phyloP scores from a whole-genome alignment of 108 stramenopile genomes.

The Cyclotella choctawhatcheeana region DNA sequence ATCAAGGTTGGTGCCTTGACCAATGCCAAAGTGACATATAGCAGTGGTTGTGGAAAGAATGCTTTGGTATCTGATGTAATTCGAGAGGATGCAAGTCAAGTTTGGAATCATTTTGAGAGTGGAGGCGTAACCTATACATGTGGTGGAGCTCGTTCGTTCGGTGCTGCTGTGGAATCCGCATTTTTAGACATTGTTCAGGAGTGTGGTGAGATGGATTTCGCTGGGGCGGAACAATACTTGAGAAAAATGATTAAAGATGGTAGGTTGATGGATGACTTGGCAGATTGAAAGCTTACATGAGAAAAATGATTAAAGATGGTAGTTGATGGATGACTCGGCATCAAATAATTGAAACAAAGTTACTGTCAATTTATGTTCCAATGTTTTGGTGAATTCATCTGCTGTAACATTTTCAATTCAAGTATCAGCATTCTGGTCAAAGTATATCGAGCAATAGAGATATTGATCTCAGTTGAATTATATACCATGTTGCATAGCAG shows the following conservation, averaged over 20 bases:
- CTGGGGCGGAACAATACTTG: slow-evolving; percentile 60
- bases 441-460: too few relatives aligned
- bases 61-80: slow-evolving; percentile 55
- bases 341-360: too few relatives aligned
- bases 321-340: slow-evolving; percentile 61
- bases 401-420: too few relatives aligned
- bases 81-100: slow-evolving; percentile 26
- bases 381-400: too few relatives aligned
- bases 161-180: slow-evolving; percentile 59
- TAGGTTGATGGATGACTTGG: slow-evolving; percentile 60
- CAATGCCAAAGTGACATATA: slow-evolving; percentile 47
- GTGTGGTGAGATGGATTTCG: slow-evolving; percentile 53
- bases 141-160: slow-evolving; percentile 74
- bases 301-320: slow-evolving; percentile 50
- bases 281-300: slow-evolving; percentile 56
- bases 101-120: slow-evolving; percentile 50
- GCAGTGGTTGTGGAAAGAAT: slow-evolving; percentile 37
- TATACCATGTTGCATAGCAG: too few relatives aligned
- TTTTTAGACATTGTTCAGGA: slow-evolving; percentile 59
- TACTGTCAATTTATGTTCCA: too few relatives aligned
- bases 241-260: slow-evolving; percentile 52
- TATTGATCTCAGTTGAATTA: too few relatives aligned
- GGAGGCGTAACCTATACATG: slow-evolving; percentile 68
- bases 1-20: slow-evolving; percentile 50
- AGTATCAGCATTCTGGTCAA: too few relatives aligned